Base-by-base conservation (phyloP, 2,329 filamentous ascomycete species). In the Aspergillus novofumigatus region DNA sequence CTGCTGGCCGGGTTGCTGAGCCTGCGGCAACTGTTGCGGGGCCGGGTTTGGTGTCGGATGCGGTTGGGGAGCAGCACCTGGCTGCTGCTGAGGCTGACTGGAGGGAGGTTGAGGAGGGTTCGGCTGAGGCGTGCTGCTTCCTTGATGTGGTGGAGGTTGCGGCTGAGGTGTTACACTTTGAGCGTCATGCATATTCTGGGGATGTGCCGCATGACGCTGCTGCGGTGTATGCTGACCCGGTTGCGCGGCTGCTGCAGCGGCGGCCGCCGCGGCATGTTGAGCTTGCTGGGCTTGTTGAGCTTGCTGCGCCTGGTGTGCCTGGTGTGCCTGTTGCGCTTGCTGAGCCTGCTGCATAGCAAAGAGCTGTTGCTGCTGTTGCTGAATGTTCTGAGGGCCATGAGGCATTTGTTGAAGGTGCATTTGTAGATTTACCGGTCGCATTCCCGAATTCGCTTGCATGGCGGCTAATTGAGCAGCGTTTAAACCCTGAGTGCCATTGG, bases 161-260 rank as follows among this genome's bases (percentile, higher is more conserved):
- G 77, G 75, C 61, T 77, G 76, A 20, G 75, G 74, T 44, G 75
- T 75, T 3, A 70, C 74, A 50, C 69, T 73, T 56, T 76, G 75
- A 14, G 68, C 67, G 52, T 77, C 74, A 48, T 75, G 74, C 60
- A 78, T 72, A 55, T 65, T 73, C 58, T 76, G 77, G 42, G 75
- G 70, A 59, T 78, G 77, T 42, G 72, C 67, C 4, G 72, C 72
- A 42, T 70, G 63, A 47, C 75, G 72, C 52, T 77, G 75, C 44
- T 76, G 76, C n/a, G 75, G 71, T 14, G 67, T 78, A 28, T 69
- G 72, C 54, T 74, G 71, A 64, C 64, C 69, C 59, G 65, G 73
- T 60, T 77, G 70, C 28, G 72, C 67, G 52, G 53, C 66, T 62
- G 49, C 63, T 2, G 65, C 64, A 0, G 44, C 44, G 20, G 44